Evolutionary conservation across 2,329 filamentous ascomycete genomes (phyloP).

Genomic region (Aspergillus sp.): DNA sequence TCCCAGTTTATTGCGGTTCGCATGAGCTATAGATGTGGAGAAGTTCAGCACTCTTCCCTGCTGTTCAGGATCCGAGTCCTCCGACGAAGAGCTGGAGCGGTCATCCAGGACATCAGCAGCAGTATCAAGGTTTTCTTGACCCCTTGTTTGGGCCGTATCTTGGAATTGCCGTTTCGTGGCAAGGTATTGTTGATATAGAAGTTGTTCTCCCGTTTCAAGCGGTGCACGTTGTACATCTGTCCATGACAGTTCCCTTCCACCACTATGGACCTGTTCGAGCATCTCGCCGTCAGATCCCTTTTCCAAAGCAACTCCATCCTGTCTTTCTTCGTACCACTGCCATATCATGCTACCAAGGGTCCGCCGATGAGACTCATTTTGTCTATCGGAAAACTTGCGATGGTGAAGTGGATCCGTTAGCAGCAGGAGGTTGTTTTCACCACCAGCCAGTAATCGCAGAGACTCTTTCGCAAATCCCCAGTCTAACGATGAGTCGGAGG

Average conservation of each 20-base stretch:
- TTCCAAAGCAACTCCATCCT: slow-evolving; percentile 63
- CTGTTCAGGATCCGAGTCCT: slow-evolving; percentile 84
- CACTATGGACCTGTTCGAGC: slow-evolving; percentile 66
- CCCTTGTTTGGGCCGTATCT: slow-evolving; percentile 71
- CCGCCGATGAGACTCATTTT: slow-evolving; percentile 40
- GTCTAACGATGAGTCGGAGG: slow-evolving; percentile 84
- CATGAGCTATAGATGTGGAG: slow-evolving; percentile 79
- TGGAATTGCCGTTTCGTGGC: slow-evolving; percentile 85
- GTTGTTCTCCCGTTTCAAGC: slow-evolving; percentile 72
- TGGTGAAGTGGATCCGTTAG: slow-evolving; percentile 68
- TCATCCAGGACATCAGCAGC: slow-evolving; percentile 70
- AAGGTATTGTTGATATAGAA: slow-evolving; percentile 86
- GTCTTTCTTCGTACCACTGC: slow-evolving; percentile 72
- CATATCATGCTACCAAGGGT: slow-evolving; percentile 75
- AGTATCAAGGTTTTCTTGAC: slow-evolving; percentile 69
- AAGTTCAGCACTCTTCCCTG: slow-evolving; percentile 91
- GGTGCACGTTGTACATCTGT: slow-evolving; percentile 62
- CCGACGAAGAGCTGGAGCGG: slow-evolving; percentile 82
- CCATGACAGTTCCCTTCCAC: slow-evolving; percentile 62
- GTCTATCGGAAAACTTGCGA: slow-evolving; percentile 23
- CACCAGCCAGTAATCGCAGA: slow-evolving; percentile 70
- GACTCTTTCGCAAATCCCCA: slow-evolving; percentile 93
- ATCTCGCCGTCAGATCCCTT: slow-evolving; percentile 55
- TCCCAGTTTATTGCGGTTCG: slow-evolving; percentile 79
- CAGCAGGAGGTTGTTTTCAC: slow-evolving; percentile 79